Base-by-base conservation (phyloP, 805 yeast species). In the Candida rishiriensis region DNA sequence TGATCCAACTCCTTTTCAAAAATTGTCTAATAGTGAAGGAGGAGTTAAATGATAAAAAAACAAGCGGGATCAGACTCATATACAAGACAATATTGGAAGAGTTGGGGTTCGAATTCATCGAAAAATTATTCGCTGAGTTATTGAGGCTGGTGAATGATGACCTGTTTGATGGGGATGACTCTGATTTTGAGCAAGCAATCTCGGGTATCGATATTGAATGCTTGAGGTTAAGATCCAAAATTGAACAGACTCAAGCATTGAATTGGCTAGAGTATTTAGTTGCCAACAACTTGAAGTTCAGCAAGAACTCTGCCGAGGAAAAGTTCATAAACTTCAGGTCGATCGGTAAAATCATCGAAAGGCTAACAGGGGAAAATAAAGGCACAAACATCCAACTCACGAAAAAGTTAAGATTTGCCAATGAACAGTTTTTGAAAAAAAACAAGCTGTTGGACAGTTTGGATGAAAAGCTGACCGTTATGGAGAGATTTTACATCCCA, bases 11-110 rank as follows among this genome's bases (percentile, higher is more conserved):
- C 40, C 37, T 66, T 5, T 46, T 52, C 39, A 52, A 56, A 46
- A 66, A 67, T 38, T 63, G 67, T n/a, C 46, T 73, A 15, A 53
- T 69, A 2, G 29, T 57, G 3, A 53, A 54, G 33, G 59, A 52
- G 9, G 47, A 46, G 9, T 43, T 52, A 26, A 55, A 45, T 36
- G 58, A 61, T 51, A 49, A 49, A 34, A 47, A 68, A 51, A 50
- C 50, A 36, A 40, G 50, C 18, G 65, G 65, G 13, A 42, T 66
- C 7, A 49, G 56, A 37, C 28, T 57, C 12, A 42, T 70, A 10
- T 70, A 64, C 50, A 61, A 51, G 28, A 65, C 67, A 0, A 38
- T 51, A 12, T 36, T 52, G 17, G 55, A 51, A 47, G 61, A 51
- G 32, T 52, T 49, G 8, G 55, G 56, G 29, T 46, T 9, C 17